phyloP scores from a whole-genome alignment of 208 protist species.

The Phytomonas sp. region DNA sequence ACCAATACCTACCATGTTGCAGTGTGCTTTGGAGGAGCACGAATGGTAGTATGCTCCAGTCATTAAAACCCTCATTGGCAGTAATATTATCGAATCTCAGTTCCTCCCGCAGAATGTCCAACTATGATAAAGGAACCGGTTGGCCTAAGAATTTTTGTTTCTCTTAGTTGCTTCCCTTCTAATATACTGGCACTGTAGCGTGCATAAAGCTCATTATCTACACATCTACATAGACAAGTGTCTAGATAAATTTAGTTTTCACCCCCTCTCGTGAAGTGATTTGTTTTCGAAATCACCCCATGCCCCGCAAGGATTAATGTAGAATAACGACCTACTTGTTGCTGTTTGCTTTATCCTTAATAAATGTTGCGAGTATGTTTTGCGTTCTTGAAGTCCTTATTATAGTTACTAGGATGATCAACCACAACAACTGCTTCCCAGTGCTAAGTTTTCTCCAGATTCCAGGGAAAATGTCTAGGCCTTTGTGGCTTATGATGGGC shows the following conservation, averaged over 20 bases:
- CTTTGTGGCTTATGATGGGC: constrained; percentile 82
- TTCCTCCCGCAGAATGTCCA: not conserved
- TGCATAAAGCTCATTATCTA: not conserved
- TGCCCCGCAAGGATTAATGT: not conserved
- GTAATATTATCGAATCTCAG: not conserved
- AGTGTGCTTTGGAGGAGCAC: constrained; percentile 17
- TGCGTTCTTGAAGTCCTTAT: not conserved
- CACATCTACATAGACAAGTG: not conserved
- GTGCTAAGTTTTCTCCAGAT: constrained; percentile 76
- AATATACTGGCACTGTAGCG: not conserved
- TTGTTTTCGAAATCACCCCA: not conserved
- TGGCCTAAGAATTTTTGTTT: not conserved
- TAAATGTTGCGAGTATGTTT: not conserved
- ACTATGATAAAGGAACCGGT: not conserved
- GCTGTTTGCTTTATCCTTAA: not conserved
- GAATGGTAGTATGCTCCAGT: not conserved
- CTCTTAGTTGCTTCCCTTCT: not conserved
- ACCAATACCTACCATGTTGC: constrained; percentile 38
- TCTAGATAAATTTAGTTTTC: not conserved
- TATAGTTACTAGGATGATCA: not conserved
- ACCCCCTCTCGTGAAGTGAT: not conserved
- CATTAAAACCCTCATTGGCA: not conserved
- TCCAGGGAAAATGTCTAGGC: constrained; percentile 70
- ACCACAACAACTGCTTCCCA: constrained; percentile 27
- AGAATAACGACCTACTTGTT: not conserved